Evolutionary conservation across 139 green algal genomes (phyloP), one percentile per base, ranked within the genome.

Genomic region (Chlorella sorokiniana): DNA sequence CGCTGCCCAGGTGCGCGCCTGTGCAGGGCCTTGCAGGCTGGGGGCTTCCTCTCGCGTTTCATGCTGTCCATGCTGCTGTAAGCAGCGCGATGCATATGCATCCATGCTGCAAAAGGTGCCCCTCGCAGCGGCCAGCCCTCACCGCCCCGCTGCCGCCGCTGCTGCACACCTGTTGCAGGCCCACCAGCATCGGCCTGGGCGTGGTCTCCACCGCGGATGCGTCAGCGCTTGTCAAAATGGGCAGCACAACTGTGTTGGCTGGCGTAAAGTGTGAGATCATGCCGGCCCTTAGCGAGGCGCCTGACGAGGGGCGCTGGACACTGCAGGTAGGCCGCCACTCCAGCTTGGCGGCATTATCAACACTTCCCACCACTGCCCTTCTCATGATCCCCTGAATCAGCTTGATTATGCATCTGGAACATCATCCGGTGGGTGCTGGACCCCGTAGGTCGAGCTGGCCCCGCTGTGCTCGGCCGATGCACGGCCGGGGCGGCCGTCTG

Each of bases 151-250:
- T 23, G 61, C 48, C 48, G 16, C 48, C 48, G 33, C 65, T 11
- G 42, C 68, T 29, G 18, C 38, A 33, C 25, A 10, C 68, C 29
- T 38, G 68, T 11, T 61, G 35, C 38, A 54, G 94, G 6, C 67
- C 87, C 4, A 87, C 89, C 3, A 91, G 77, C 25, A 89, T 96
- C 1, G 90, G 83, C 8, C 71, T 90, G 29, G 82, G 86, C 16
- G 83, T 89, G 3, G 84, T 97, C 37, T 81, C 70, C 41, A 88
- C 81, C n/a, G 89, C 88, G 25, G 88, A 96, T 74, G 90, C 86
- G 54, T 96, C 89, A 1, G 88, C 88, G 0, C 83, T 96, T 0
- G 89, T 91, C 27, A 93, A 95, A 63, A 73, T 94, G 5, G 89
- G 93, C 27, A 81, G 79, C 65, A 93, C 89, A 48, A 93, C 91